Base-by-base conservation (phyloP, 2,329 filamentous ascomycete genomes). In the Sordariomycetes sp. region DNA sequence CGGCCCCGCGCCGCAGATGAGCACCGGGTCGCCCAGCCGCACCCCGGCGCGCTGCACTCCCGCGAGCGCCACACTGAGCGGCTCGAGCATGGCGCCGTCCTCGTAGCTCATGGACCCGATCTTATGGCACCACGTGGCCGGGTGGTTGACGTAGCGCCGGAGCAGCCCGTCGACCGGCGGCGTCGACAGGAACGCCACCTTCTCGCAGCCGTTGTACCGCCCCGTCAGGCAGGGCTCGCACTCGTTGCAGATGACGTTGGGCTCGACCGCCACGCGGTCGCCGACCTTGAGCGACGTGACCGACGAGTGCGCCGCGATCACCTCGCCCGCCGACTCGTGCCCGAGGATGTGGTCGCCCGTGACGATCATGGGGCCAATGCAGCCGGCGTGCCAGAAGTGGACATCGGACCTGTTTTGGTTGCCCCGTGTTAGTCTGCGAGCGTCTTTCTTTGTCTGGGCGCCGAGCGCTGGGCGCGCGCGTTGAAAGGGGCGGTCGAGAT, bases 351-450 rank as follows among this genome's bases (percentile, higher is more conserved):
- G 93, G 68, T 92, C 87, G 67, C 82, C 88, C 64, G 82, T 81
- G 54, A 97, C 93, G 62, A 97, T 87, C 92, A 97, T 97, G 64
- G 92, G 92, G 32, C 93, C 93, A 69, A 97, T 97, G 76, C 89
- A 89, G 64, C 93, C 93, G 55, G 88, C 88, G 70, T 95, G 90
- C 93, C 93, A 97, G 78, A 97, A 97, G 76, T 97, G 93, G 59
- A 97, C 87, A 72, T 97, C 92, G 61, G 90, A 96, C 59, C 89
- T 93, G 66, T 56, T 1, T 2, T n/a, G 46, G 11, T n/a, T 3
- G 46, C 22, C 14, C 18, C 14, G 43, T 14, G 46, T 50, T 24
- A 50, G 46, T 46, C 46, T 22, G 20, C 22, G n/a, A 11, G 10
- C 20, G 8, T 32, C 28, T 32, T n/a, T 32, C 28, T 32, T 32